Base-by-base conservation (phyloP, 768 basidiomycete genomes). In the Rickenella mellea region DNA sequence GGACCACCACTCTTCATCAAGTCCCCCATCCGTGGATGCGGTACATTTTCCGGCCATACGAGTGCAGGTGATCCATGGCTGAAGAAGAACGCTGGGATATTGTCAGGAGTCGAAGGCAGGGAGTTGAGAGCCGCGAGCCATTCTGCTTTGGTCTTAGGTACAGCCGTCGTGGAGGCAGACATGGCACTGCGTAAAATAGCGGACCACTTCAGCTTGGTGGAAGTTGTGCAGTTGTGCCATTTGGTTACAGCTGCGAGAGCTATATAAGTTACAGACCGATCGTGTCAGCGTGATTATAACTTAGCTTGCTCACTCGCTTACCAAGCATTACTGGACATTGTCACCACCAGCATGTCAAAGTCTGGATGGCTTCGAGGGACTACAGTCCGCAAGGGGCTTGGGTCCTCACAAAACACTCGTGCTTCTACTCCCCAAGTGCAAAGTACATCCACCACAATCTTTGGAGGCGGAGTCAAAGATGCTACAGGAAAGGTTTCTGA, bases 391-490 rank as follows among this genome's bases (percentile, higher is more conserved):
- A 88, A 83, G 59, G 74, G 76, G 5, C 43, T 67, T 19, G 54
- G 70, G 11, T 67, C 69, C 14, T 69, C 53, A 19, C 57, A 66
- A 17, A 58, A 67, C 28, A 70, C 82, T 3, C 77, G 83, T 14
- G 75, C 78, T 4, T 74, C 68, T 9, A 84, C 83, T 0, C 81
- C 77, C 2, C 73, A 79, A 49, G 65, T 83, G 5, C 80, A 81
- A 54, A 78, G 76, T 48, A 83, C 86, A 1, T 83, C 85, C 2
- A 63, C 73, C 1, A 85, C 81, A 1, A 64, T 85, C 51, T 88
- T 82, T 51, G 82, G 81, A 24, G 87, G 87, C 17, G 87, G 87
- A 14, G 81, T 91, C 50, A 89, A 89, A 58, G 87, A 91, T 71
- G 70, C 78, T 0, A 86, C 88, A 20, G 88, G 87, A 7, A 70